These are phyloP conservation scores for Stenocarpella maydis DNA, from an alignment of 2,329 filamentous ascomycete genomes.

Conservation along the genomic window DNA sequence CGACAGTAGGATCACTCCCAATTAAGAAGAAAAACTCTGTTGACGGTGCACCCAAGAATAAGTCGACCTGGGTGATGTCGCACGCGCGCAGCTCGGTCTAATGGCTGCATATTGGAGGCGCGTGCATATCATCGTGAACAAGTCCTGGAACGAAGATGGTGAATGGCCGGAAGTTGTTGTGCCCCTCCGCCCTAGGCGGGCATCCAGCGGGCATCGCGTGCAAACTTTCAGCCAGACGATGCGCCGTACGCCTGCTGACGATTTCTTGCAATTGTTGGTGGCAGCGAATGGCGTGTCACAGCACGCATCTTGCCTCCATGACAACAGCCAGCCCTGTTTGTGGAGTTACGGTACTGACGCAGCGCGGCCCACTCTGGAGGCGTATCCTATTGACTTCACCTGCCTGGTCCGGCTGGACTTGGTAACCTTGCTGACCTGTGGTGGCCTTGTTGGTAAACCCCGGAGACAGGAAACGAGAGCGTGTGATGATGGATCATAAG, in stretches of 20 bases:
- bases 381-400: conserved; percentile 12
- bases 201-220: conserved; percentile 7
- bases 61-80: background rate
- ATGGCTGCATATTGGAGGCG: conserved; percentile 14
- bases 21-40: background rate
- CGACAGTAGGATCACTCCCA: conserved; percentile 4
- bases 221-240: conserved; percentile 1
- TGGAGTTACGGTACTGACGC: conserved; percentile 23
- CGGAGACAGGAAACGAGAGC: background rate
- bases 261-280: background rate
- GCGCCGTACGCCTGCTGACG: background rate
- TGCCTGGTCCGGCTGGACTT: background rate
- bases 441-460: background rate
- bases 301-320: conserved; percentile 13
- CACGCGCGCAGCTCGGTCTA: background rate
- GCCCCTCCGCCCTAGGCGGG: background rate
- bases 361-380: conserved; percentile 24
- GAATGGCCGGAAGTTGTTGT: background rate
- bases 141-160: background rate
- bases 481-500: background rate
- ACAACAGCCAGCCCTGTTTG: conserved; percentile 31
- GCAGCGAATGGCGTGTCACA: conserved; percentile 15
- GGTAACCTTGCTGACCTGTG: too few species aligned
- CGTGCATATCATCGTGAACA: conserved; percentile 4
- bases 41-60: conserved; percentile 16